Base-by-base conservation (phyloP, 768 basidiomycete species). In the Lentinula lateritia region DNA sequence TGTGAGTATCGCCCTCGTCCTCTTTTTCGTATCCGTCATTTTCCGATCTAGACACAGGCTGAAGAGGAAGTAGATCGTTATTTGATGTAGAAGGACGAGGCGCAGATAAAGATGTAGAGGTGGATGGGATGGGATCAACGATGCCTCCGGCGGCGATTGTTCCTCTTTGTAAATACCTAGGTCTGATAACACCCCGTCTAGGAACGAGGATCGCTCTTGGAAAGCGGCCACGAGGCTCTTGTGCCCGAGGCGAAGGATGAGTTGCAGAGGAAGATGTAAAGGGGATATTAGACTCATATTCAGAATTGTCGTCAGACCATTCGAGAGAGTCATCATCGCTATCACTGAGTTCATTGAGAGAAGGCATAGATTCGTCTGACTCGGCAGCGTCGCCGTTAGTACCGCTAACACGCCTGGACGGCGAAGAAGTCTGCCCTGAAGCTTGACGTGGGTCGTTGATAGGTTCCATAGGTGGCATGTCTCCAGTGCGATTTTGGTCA, bases 281-380 rank as follows among this genome's bases (percentile, higher is more conserved):
- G 20, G 10, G 39, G 12, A 18, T 13, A 9, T 23, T 16, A 15
- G 16, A 8, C 7, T 61, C 52, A 39, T 56, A 5, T 34, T 61
- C 55, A n/a, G 62, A 55, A 32, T 60, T 18, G 18, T 41, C 48
- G 3, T 35, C 41, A n/a, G 52, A 35, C 45, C 61, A 54, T 10
- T n/a, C 23, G 35, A 56, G 53, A 43, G 67, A 65, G 16, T 54
- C 57, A 6, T 58, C 57, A 32, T 72, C 67, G 52, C 69, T 73
- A 35, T 76, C 75, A 48, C 74, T 76, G 35, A 68, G 72, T 35
- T 71, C 72, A 36, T 75, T 77, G 6, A 76, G 71, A 54, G 66
- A 70, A 55, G 71, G 75, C 58, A 73, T 72, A 45, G 72, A 80
- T 62, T 73, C 72, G 41, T 65, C 67, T 34, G 67, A 64, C 43